A percentile compares a stretch with the other conserved stretches of the same genome.
These are phyloP conservation scores for Diophrys sp. DNA, from an alignment of 73 alveolate genomes.

Conservation along the genomic window DNA sequence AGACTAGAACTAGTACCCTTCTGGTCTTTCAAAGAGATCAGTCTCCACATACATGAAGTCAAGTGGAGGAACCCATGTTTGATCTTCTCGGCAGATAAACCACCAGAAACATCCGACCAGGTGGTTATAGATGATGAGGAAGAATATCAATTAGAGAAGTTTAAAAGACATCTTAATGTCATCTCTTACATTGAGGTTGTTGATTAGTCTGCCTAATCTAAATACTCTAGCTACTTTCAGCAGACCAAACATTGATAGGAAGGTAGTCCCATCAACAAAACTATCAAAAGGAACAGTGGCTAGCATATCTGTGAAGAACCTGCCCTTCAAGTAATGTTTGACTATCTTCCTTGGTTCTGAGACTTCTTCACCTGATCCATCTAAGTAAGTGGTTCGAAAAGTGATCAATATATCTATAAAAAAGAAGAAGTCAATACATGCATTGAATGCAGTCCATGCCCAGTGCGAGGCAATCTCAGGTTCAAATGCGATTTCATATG, in stretches of 20 bases:
- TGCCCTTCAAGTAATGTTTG: conserved; percentile 5
- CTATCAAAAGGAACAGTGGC: conserved; percentile 16
- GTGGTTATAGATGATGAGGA: conserved; percentile 33
- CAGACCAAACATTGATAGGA: conserved; percentile 33
- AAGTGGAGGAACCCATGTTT: conserved; percentile 49
- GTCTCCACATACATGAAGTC: conserved; percentile 6
- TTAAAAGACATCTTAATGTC: conserved; percentile 42
- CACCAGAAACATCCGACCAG: conserved; percentile 52
- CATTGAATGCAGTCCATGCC: conserved; percentile 9
- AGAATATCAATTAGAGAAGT: conserved; percentile 16
- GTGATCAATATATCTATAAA: conserved; percentile 46
- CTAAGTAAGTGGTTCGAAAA: conserved; percentile 36
- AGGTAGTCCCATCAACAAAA: background rate
- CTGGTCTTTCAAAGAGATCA: conserved; percentile 18
- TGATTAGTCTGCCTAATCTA: conserved; percentile 36
- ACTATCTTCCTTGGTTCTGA: conserved; percentile 3
- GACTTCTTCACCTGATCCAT: background rate
- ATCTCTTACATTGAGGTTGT: conserved; percentile 42
- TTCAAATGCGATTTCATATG: conserved; percentile 20
- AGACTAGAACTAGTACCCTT: conserved; percentile 15
- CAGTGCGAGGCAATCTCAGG: background rate
- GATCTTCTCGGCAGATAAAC: conserved; percentile 16
- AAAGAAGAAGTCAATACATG: conserved; percentile 46
- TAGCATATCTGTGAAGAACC: conserved; percentile 18
- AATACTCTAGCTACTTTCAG: conserved; percentile 39